These are phyloP conservation scores for Tephrocybe sp. DNA, from an alignment of 768 basidiomycete species.

Conservation along the genomic window DNA sequence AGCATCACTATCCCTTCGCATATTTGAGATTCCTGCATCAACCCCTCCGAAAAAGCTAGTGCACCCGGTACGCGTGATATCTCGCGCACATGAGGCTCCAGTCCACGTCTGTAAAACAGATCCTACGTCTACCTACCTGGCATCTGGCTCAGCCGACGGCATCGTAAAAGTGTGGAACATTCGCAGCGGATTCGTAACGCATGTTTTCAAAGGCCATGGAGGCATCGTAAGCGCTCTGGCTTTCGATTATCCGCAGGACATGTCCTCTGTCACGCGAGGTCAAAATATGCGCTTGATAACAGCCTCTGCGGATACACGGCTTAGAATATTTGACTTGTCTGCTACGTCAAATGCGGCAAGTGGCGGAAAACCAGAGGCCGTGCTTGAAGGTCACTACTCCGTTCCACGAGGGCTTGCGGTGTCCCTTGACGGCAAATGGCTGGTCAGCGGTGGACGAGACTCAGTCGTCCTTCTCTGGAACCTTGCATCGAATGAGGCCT, in stretches of 20 bases:
- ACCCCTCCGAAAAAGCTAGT: constrained; percentile 46
- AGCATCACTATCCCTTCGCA: constrained; percentile 73
- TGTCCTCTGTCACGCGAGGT: constrained; percentile 41
- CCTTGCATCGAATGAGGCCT: constrained; percentile 38
- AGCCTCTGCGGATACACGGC: constrained; percentile 87
- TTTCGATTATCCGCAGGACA: constrained; percentile 76
- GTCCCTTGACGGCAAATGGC: constrained; percentile 81
- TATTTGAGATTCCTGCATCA: constrained; percentile 73
- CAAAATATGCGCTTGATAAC: constrained; percentile 80
- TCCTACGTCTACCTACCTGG: constrained; percentile 86
- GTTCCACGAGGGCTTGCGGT: constrained; percentile 91
- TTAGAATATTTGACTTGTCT: constrained; percentile 89
- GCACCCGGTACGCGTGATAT: constrained; percentile 69
- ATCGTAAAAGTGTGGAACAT: constrained; percentile 98
- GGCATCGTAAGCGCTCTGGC: constrained; percentile 92
- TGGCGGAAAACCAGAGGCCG: constrained; percentile 62
- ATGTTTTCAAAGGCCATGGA: constrained; percentile 94
- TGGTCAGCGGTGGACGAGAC: constrained; percentile 90
- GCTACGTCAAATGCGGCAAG: constrained; percentile 57
- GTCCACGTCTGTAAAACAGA: constrained; percentile 86
- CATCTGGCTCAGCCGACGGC: constrained; percentile 95
- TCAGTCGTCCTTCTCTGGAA: constrained; percentile 95
- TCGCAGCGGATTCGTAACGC: constrained; percentile 82
- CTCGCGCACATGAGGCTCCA: constrained; percentile 90
- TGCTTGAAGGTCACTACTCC: constrained; percentile 94